phyloP scores from a whole-genome alignment of 306 rosid genomes.

The Cicer chorassanicum region DNA sequence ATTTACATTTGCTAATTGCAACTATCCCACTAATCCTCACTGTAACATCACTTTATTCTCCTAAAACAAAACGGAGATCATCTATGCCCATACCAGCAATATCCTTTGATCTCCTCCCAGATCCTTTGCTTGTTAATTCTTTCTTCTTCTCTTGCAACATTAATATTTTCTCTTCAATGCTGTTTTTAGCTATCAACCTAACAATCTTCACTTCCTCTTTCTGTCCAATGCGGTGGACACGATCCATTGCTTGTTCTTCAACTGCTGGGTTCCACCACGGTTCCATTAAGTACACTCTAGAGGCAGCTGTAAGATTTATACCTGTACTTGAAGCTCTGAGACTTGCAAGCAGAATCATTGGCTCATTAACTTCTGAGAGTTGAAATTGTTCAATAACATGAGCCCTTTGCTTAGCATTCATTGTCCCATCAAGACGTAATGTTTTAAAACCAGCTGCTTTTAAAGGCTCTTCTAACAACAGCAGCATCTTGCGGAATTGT shows the following conservation, averaged over 20 bases:
- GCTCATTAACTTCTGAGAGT: slow-evolving; percentile 26
- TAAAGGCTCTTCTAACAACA: slow-evolving; percentile 63
- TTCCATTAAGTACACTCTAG: slow-evolving; percentile 77
- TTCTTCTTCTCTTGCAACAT: slow-evolving; percentile 70
- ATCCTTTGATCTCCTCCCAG: slow-evolving; percentile 46
- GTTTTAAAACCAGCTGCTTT: slow-evolving; percentile 76
- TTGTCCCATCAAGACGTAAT: slow-evolving; percentile 69
- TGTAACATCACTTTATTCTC: slow-evolving; percentile 11
- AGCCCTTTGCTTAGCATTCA: slow-evolving; percentile 72
- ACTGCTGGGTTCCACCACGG: slow-evolving; percentile 96
- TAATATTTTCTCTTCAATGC: slow-evolving; percentile 70
- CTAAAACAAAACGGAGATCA: slow-evolving; percentile 67
- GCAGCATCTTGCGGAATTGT: slow-evolving; percentile 73
- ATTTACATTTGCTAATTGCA: not conserved
- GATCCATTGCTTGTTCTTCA: slow-evolving; percentile 93
- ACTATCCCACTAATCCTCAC: not conserved
- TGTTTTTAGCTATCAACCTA: slow-evolving; percentile 69
- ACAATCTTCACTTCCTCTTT: slow-evolving; percentile 71
- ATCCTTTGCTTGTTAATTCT: slow-evolving; percentile 56
- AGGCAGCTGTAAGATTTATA: slow-evolving; percentile 79
- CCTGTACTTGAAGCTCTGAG: slow-evolving; percentile 79
- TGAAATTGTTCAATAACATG: slow-evolving; percentile 68
- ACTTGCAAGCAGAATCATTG: slow-evolving; percentile 82
- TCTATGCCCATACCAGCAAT: slow-evolving; percentile 39
- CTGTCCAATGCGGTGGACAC: slow-evolving; percentile 87